phyloP scores from a whole-genome alignment of 352 stramenopile species.

The Globisporangium parvum region DNA sequence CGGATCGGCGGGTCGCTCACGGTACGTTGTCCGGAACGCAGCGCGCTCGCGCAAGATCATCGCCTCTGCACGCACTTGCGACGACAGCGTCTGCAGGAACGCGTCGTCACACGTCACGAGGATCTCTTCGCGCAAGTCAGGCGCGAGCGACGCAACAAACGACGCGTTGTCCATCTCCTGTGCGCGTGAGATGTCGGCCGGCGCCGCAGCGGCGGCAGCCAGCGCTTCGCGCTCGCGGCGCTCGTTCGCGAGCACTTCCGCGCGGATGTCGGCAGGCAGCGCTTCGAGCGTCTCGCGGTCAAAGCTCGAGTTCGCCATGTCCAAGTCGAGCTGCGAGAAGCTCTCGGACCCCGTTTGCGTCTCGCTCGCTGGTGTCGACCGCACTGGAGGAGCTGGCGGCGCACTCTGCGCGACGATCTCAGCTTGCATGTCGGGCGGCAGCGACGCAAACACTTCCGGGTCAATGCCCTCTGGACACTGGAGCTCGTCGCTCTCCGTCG shows the following conservation, averaged over 20 bases:
- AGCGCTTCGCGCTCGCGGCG: conserved; percentile 85
- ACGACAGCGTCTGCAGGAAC: conserved; percentile 93
- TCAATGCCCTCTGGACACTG: conserved; percentile 94
- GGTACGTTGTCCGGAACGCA: conserved; percentile 66
- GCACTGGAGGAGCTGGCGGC: conserved; percentile 15
- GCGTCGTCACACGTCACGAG: conserved; percentile 94
- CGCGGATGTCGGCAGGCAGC: conserved; percentile 95
- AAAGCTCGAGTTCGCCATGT: conserved; percentile 86
- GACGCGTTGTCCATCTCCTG: conserved; percentile 99
- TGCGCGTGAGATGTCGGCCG: conserved; percentile 91
- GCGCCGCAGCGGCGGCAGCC: conserved; percentile 51
- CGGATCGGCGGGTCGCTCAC: conserved; percentile 37
- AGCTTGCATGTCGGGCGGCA: conserved; percentile 96
- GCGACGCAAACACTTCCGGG: conserved; percentile 93
- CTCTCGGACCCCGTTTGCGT: conserved; percentile 33
- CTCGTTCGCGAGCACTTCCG: conserved; percentile 96
- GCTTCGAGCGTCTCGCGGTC: conserved; percentile 95
- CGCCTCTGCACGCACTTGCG: conserved; percentile 93
- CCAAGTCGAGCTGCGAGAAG: conserved; percentile 74
- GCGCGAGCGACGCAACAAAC: conserved; percentile 94
- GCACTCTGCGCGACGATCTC: conserved; percentile 89
- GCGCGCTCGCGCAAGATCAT: conserved; percentile 93
- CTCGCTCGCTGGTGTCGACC: conserved; percentile 18
- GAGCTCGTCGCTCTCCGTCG: conserved; percentile 11
- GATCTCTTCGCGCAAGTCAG: conserved; percentile 95